A percentile compares a stretch with the other conserved stretches of the same genome.
Conservation (phyloP, 805 yeast genomes). For the Saturnispora halmiae region DNA sequence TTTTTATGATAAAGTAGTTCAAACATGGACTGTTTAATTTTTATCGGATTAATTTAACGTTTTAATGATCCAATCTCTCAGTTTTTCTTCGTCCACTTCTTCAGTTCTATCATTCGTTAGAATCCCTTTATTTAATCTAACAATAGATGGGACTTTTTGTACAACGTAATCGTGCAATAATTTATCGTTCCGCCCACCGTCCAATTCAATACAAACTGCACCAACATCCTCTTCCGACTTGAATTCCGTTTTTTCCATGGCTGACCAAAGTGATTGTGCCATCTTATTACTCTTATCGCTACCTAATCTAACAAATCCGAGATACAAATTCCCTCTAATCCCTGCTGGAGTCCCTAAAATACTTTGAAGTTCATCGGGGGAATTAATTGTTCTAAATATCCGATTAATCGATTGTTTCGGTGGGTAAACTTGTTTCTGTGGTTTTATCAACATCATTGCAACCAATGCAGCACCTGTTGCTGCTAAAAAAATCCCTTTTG, state of each 20-base stretch:
- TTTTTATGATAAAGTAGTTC: constrained; percentile 79
- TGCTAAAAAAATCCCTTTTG: constrained; percentile 1
- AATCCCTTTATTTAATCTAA: constrained; percentile 57
- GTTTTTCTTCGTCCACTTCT: constrained; percentile 11
- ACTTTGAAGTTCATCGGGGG: constrained; percentile 51
- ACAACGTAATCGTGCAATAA: constrained; percentile 48
- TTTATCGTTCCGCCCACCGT: constrained; percentile 35
- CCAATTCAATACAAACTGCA: constrained; percentile 14
- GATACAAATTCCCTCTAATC: constrained; percentile 10
- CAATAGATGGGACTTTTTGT: constrained; percentile 51
- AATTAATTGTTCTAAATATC: constrained; percentile 45
- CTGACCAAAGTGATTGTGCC: constrained; percentile 50
- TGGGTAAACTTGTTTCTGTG: constrained; percentile 23
- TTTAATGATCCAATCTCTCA: constrained; percentile 10
- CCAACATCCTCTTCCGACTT: constrained; percentile 44
- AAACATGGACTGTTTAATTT: constrained; percentile 50
- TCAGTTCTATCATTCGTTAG: constrained; percentile 32
- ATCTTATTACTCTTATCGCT: constrained; percentile 53
- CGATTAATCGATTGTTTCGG: constrained; percentile 30
- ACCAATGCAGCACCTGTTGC: constrained; percentile 6
- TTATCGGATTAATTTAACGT: neutral
- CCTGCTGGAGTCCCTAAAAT: constrained; percentile 23
- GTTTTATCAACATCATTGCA: neutral
- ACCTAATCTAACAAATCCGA: constrained; percentile 52
- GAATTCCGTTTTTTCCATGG: constrained; percentile 61